Conservation (phyloP, 306 rosid species). For the Castanea sativa region DNA sequence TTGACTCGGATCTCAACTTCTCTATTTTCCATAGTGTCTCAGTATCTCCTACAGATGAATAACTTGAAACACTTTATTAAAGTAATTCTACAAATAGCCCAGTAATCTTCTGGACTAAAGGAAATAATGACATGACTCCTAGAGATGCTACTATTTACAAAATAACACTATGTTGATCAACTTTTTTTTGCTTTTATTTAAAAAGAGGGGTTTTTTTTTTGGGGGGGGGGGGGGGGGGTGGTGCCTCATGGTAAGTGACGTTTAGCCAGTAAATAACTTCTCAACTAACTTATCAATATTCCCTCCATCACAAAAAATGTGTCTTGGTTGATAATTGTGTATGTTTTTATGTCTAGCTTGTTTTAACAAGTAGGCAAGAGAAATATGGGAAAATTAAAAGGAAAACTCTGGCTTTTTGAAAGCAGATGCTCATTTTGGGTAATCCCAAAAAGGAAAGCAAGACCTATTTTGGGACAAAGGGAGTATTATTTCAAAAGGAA, state of each 20-base stretch:
- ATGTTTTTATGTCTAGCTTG: not conserved
- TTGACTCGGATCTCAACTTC: constrained; percentile 64
- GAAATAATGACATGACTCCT: not conserved
- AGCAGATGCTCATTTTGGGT: not conserved
- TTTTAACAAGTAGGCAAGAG: not conserved
- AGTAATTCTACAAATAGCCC: not conserved
- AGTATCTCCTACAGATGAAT: constrained; percentile 55
- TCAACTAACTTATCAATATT: not conserved
- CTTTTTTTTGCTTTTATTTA: no score
- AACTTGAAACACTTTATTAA: constrained; percentile 20
- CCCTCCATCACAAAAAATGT: not conserved
- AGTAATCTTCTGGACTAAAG: constrained; percentile 13
- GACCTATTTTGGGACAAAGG: not conserved
- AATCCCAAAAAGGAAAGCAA: not conserved
- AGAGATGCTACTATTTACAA: not conserved
- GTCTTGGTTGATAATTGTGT: not conserved
- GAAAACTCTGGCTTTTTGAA: not conserved
- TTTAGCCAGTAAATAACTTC: not conserved
- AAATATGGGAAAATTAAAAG: not conserved
- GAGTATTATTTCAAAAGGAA: not conserved
- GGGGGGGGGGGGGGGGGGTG: not conserved
- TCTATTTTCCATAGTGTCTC: constrained; percentile 71
- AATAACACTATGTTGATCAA: not conserved
- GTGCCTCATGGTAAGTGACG: not conserved
- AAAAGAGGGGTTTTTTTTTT: not conserved